Percentiles rank a stretch among this genome's conserved stretches.
phyloP scores from a whole-genome alignment of 306 rosid genomes.

The Castanopsis chinensis region DNA sequence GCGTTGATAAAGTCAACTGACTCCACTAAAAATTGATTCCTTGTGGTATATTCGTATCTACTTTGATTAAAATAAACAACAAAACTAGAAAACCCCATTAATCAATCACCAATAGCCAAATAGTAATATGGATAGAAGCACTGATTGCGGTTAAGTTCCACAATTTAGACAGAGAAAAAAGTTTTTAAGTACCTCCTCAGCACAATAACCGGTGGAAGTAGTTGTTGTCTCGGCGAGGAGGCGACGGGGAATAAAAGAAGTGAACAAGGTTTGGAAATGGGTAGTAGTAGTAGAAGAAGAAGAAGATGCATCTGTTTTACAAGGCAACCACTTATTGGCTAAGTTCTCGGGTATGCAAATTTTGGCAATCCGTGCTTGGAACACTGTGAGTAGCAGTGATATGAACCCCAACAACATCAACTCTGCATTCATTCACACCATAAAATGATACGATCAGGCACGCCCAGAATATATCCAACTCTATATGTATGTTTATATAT shows the following conservation, averaged over 20 bases:
- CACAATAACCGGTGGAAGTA: conserved; percentile 3
- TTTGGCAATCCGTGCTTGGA: conserved; percentile 21
- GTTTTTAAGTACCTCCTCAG: background rate
- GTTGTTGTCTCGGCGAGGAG: conserved; percentile 27
- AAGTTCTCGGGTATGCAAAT: conserved; percentile 25
- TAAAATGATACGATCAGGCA: background rate
- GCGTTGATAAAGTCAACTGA: background rate
- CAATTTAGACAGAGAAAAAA: background rate
- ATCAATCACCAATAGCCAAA: no score
- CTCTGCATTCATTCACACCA: conserved; percentile 13
- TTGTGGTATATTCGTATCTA: no score
- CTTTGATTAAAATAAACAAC: background rate
- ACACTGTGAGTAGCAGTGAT: conserved; percentile 32
- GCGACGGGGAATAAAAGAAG: conserved; percentile 13
- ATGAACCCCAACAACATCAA: conserved; percentile 40
- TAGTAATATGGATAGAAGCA: no score
- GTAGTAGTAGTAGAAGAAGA: background rate
- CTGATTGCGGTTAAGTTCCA: background rate
- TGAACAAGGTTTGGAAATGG: conserved; percentile 23
- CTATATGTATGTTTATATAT: background rate
- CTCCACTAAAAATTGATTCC: background rate
- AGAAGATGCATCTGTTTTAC: background rate
- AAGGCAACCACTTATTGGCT: conserved; percentile 33
- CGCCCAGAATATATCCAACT: background rate
- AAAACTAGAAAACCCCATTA: no score